A percentile compares a stretch with the other conserved stretches of the same genome.
Evolutionary conservation across 441 rosid genomes (phyloP).

Genomic region (Jatropha podagrica): DNA sequence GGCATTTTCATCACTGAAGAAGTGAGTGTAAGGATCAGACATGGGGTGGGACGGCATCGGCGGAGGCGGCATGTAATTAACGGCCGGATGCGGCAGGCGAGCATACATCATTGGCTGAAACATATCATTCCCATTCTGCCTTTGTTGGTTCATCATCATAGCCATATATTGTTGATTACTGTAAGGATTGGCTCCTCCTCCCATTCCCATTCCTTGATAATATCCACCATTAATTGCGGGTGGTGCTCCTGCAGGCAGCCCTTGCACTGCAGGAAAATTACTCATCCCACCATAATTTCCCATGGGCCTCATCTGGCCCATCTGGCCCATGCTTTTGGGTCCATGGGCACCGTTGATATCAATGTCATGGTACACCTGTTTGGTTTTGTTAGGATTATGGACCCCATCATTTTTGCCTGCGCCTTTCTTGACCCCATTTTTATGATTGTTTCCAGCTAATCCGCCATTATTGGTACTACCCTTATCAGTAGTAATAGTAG

Average conservation of each 20-base stretch:
- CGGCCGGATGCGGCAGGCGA: conserved; percentile 53
- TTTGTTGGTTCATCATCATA: conserved; percentile 93
- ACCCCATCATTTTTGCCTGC: conserved; percentile 53
- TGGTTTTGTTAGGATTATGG: conserved; percentile 43
- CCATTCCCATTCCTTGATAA: conserved; percentile 37
- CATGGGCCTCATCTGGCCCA: conserved; percentile 32
- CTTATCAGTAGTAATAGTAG: conserved; percentile 24
- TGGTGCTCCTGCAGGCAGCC: conserved; percentile 50
- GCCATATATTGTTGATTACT: conserved; percentile 64
- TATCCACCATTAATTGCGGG: conserved; percentile 50
- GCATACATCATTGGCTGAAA: conserved; percentile 90
- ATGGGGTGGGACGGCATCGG: conserved; percentile 45
- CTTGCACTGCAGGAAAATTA: conserved; percentile 61
- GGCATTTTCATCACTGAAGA: conserved; percentile 89
- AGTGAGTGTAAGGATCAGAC: conserved; percentile 60
- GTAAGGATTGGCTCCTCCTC: conserved; percentile 38
- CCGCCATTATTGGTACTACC: conserved; percentile 24
- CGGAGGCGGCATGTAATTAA: conserved; percentile 56
- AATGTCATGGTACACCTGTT: conserved; percentile 41
- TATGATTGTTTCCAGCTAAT: conserved; percentile 41
- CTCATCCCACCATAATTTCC: conserved; percentile 41
- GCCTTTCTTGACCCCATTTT: conserved; percentile 56
- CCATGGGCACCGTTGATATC: conserved; percentile 37
- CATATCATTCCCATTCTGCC: conserved; percentile 63
- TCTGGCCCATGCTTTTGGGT: conserved; percentile 35